These are phyloP conservation scores for Aspergillus hortae DNA, from an alignment of 2,329 filamentous ascomycete species.

Conservation along the genomic window DNA sequence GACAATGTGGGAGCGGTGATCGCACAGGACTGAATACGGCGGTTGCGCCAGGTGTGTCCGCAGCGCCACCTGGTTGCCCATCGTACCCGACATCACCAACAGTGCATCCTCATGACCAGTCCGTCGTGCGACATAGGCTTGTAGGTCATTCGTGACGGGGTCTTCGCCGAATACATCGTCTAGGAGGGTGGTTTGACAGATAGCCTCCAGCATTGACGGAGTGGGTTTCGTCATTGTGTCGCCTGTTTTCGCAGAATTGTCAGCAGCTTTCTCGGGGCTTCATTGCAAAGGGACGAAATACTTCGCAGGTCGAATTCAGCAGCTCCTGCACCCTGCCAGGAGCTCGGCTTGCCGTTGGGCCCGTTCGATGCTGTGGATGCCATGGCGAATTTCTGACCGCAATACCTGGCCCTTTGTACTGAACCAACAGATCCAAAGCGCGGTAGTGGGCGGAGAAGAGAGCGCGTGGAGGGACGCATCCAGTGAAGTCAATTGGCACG, in stretches of 20 bases:
- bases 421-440: conserved; percentile 3
- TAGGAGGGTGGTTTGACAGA: conserved; percentile 68
- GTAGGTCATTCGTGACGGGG: conserved; percentile 70
- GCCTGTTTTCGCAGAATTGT: conserved; percentile 37
- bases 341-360: conserved; percentile 20
- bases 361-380: conserved; percentile 16
- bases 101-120: conserved; percentile 73
- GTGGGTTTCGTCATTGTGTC: conserved; percentile 75
- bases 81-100: conserved; percentile 84
- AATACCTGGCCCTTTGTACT: conserved; percentile 4
- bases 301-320: conserved; percentile 57
- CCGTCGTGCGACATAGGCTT: conserved; percentile 68
- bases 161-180: conserved; percentile 87
- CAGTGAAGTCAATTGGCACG: neutral
- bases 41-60: conserved; percentile 74
- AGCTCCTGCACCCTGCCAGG: conserved; percentile 46
- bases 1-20: conserved; percentile 74
- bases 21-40: conserved; percentile 75
- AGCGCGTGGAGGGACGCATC: conserved; percentile 12
- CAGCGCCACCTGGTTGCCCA: conserved; percentile 87
- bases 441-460: conserved; percentile 10
- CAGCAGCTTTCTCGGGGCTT: neutral
- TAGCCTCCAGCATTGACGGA: conserved; percentile 74
- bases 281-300: conserved; percentile 17
- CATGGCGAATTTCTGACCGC: conserved; percentile 16